Base-by-base conservation (phyloP, 768 basidiomycete species). In the Pleurotus citrinopileatus region DNA sequence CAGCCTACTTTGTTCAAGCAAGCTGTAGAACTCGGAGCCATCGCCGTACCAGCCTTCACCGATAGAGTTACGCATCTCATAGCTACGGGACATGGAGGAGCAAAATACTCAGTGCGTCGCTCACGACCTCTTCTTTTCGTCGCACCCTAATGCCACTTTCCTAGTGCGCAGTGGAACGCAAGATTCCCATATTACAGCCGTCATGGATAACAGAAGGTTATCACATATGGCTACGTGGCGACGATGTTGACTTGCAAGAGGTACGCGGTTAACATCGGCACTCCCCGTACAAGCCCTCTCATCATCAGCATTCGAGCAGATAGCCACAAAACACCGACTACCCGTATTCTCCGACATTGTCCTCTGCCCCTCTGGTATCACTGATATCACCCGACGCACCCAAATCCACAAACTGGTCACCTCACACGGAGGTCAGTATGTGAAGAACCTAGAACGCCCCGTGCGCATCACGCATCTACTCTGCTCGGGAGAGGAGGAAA, bases 51-150 rank as follows among this genome's bases (percentile, higher is more conserved):
- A 27, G 86, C 90, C 45, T 85, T 96, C 57, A 98, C 93, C 0
- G 87, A 92, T 64, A 75, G 76, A 42, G 87, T 91, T n/a, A 95
- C 93, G 0, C 94, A 96, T 73, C 78, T 98, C 19, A 76, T 98
- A 37, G 91, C 94, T 0, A 71, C 69, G n/a, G 77, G 75, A n/a
- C 86, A 90, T 61, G 90, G 89, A 2, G 85, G 92, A 19, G 80
- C 87, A 10, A 98, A 98, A 63, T 96, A 97, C 65, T 73, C 65
- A 68, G 94, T 90, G 53, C 55, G 73, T 65, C 23, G 5, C 27
- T 2, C 12, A 23, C 37, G 22, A 53, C 51, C 9, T 25, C n/a
- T 9, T 36, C 6, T 8, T 43, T 27, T 51, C 22, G 52, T 36
- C 29, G 10, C n/a, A 15, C 15, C 28, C 32, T 44, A 34, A 44